Evolutionary conservation across 176 grass and related monocot species (phyloP), one percentile per base, ranked within the genome.

Genomic region (Avena atlantica): DNA sequence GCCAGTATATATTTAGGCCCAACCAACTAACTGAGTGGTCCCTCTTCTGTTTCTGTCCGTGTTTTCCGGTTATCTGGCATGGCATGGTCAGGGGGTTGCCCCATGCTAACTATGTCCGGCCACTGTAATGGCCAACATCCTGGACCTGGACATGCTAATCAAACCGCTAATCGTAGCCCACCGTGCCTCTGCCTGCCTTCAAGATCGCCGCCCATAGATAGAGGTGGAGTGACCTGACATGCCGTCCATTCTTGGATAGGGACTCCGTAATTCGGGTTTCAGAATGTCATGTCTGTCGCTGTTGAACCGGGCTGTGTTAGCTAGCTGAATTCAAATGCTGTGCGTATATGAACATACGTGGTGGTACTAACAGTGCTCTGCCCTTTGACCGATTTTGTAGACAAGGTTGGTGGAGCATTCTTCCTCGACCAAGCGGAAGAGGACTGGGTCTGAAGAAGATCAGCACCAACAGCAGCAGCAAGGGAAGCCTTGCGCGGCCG

Each of bases 361-460:
- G 37, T 40, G 37, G 36, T 40, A 40, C 5, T 40, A 40, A 40
- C 4, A 29, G 29, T 29, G 2, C 4, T 40, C 6, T 40, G 0
- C 37, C 37, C 12, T 27, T n/a, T 48, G 1, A 13, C 37, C 8
- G 36, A 55, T 72, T 77, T 72, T 80, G 27, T 50, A 92, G 91
- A 68, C 21, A 63, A 89, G 75, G 80, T 1, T 92, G 2, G 61
- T 92, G 2, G 61, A 81, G 15, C 80, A 84, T 56, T 77, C 73
- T 1, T 77, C 48, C 1, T 74, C 74, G 1, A 67, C 3, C 56
- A 76, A 75, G 16, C 68, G 8, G 20, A 59, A 68, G 6, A 25
- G 31, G n/a, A 29, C 11, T 2, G 31, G 7, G 15, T 79, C 78
- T 0, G 31, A n/a, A 15, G 69, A n/a, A 12, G 69, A 75, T 10